Conservation (phyloP, 2,329 filamentous ascomycete genomes). For the Aspergillus hortae region DNA sequence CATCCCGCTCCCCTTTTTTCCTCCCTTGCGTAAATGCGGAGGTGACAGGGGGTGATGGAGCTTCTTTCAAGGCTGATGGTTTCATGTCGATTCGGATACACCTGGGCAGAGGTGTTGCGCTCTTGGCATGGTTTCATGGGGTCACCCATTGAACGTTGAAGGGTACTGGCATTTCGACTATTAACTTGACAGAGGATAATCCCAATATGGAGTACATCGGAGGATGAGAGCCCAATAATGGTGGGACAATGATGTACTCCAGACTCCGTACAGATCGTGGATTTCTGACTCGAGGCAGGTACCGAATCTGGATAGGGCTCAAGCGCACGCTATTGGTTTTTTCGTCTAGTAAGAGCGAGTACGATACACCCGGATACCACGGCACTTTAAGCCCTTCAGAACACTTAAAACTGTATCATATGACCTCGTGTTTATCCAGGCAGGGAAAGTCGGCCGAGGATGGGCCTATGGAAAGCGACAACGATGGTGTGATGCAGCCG, state of each 20-base stretch:
- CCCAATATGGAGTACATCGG: too few relatives aligned
- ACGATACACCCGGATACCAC: neutral
- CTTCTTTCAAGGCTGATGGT: neutral
- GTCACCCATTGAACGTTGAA: too few relatives aligned
- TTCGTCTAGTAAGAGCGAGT: too few relatives aligned
- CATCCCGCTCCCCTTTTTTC: neutral
- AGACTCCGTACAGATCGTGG: too few relatives aligned
- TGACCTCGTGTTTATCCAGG: slow-evolving; percentile 7
- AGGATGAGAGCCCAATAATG: too few relatives aligned
- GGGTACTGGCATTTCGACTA: neutral
- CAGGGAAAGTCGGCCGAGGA: slow-evolving; percentile 9
- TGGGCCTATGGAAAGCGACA: slow-evolving; percentile 1
- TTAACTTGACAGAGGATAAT: neutral
- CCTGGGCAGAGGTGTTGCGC: too few relatives aligned
- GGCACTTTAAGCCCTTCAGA: neutral
- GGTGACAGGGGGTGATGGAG: slow-evolving; percentile 10
- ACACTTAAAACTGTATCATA: neutral
- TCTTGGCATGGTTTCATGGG: too few relatives aligned
- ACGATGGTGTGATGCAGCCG: slow-evolving; percentile 1
- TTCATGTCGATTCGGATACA: neutral
- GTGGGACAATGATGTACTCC: too few relatives aligned
- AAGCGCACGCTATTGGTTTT: neutral
- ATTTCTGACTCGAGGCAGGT: too few relatives aligned
- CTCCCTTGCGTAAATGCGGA: slow-evolving; percentile 18
- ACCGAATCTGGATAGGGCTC: too few relatives aligned